A percentile compares a stretch with the other conserved stretches of the same genome.
Conservation (phyloP, 768 basidiomycete genomes). For the Kwoniella europaea region DNA sequence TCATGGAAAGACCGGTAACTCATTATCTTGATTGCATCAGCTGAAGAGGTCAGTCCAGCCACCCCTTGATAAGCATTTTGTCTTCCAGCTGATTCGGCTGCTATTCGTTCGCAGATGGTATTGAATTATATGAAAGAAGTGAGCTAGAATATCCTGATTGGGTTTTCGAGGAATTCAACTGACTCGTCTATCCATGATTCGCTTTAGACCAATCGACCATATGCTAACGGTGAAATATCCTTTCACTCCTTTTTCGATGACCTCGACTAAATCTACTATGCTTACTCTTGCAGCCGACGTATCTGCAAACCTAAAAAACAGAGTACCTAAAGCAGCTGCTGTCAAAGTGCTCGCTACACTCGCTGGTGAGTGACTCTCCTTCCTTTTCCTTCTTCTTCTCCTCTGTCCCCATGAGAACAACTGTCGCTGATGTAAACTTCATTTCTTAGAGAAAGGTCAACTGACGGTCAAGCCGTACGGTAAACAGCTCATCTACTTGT, state of each 20-base stretch:
- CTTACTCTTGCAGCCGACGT: constrained; percentile 68
- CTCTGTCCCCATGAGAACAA: too few species aligned
- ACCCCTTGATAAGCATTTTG: not conserved
- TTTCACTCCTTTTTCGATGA: not conserved
- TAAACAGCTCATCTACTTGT: constrained; percentile 83
- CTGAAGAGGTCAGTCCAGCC: constrained; percentile 42
- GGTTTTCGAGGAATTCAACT: not conserved
- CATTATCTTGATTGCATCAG: constrained; percentile 12
- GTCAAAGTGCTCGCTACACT: constrained; percentile 82
- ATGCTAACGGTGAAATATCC: constrained; percentile 66
- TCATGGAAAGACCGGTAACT: constrained; percentile 7
- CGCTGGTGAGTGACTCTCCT: constrained; percentile 60
- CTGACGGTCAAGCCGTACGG: constrained; percentile 84
- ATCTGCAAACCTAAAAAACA: constrained; percentile 85
- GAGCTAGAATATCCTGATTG: not conserved
- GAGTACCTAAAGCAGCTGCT: constrained; percentile 78
- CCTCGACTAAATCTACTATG: not conserved
- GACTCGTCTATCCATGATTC: not conserved
- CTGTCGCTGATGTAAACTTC: not conserved
- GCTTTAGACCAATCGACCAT: constrained; percentile 86
- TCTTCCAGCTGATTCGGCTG: not conserved
- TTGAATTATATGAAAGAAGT: constrained; percentile 73
- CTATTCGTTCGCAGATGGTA: constrained; percentile 58
- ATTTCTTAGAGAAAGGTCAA: constrained; percentile 70
- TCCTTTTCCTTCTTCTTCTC: not conserved